phyloP scores from a whole-genome alignment of 495 filamentous ascomycete species.

The Hypoxylon perforatum region DNA sequence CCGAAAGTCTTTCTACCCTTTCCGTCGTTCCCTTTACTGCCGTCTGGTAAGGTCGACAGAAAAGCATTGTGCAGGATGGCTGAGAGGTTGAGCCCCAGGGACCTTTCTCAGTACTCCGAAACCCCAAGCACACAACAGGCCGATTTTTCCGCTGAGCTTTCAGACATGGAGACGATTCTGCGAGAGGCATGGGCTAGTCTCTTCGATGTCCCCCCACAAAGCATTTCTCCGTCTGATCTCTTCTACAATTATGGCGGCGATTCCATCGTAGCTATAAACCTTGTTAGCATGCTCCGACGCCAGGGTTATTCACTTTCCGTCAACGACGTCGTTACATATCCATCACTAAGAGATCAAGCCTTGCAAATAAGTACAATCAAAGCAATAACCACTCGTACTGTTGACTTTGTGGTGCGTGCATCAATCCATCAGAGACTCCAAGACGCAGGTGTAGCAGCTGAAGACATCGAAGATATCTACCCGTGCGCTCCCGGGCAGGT shows the following conservation, averaged over 20 bases:
- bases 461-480: not conserved
- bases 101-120: no score
- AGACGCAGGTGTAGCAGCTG: not conserved
- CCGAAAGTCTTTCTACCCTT: no score
- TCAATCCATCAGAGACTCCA: not conserved
- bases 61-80: no score
- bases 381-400: not conserved
- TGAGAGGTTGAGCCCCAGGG: no score
- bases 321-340: not conserved
- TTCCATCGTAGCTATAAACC: slow-evolving; percentile 60
- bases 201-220: not conserved
- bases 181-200: not conserved
- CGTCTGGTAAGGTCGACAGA: slow-evolving; percentile 68
- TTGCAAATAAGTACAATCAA: not conserved
- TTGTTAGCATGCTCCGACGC: slow-evolving; percentile 44
- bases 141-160: no score
- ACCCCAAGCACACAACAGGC: no score
- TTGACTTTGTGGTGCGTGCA: not conserved
- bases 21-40: slow-evolving; percentile 64
- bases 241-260: slow-evolving; percentile 65
- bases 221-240: not conserved
- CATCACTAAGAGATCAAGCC: not conserved
- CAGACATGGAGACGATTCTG: not conserved
- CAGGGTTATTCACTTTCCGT: not conserved
- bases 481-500: slow-evolving; percentile 1